Base-by-base conservation (phyloP, 805 yeast species). In the Groenewaldozyma tartarivorans region DNA sequence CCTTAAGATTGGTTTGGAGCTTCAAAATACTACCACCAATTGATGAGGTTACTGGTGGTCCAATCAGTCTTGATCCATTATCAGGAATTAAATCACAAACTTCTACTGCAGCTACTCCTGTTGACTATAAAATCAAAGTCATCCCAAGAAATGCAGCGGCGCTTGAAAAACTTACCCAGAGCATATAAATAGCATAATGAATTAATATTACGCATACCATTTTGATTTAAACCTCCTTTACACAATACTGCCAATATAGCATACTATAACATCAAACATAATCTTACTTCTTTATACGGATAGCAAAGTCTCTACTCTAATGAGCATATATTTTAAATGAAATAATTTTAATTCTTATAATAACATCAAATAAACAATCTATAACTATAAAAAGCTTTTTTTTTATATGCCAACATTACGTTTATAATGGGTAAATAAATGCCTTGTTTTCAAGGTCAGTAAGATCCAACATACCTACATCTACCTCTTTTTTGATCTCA, bases 381-480 rank as follows among this genome's bases (percentile, higher is more conserved):
- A 33, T 5, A 15, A 15, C 13, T 6, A 21, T 5, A 7, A 33
- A 11, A 33, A 33, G 6, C 18, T 7, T 15, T 7, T 31, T 18
- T 9, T 33, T 6, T 17, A 35, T n/a, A n/a, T n/a, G n/a, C n/a
- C n/a, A n/a, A n/a, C n/a, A n/a, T n/a, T n/a, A n/a, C n/a, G n/a
- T 49, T 33, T 37, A 65, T 33, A 69, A 49, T 11, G 78, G 77
- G 44, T 75, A 75, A 19, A 74, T 69, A 45, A 73, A 75, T 16
- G 61, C 53, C 48, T 68, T 58, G 49, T 73, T 74, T 46, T 75
- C 75, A 20, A 67, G 52, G 49, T 75, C 79, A 3, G 81, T 75
- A 30, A 73, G 52, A 54, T 74, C 80, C 41, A 73, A 54, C 46
- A 64, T 58, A 1, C 75, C 74, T 31, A 63, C 44, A 44, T 69